Evolutionary conservation across 108 stramenopile genomes (phyloP), one percentile per base, ranked within the genome.

Genomic region (Skeletonema marinoi): DNA sequence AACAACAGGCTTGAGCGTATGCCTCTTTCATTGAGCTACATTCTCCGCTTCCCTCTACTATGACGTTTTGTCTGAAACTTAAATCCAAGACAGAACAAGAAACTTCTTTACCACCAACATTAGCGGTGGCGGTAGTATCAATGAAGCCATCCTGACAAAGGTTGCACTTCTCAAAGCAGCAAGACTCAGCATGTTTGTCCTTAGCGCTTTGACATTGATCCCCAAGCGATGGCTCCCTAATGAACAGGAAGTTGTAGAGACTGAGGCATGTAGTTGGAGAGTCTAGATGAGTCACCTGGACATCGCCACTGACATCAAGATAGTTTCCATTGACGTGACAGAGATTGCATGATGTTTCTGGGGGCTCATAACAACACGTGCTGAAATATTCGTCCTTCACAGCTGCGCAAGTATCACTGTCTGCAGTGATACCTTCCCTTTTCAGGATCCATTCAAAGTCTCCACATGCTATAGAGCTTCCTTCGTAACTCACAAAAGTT

Each of bases 361-460:
- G 71, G 30, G 81, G 70, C 36, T 75, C 70, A 31, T 76, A 82
- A 32, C 81, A 82, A 60, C 81, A 82, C 68, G 75, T 82, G 8
- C 71, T 65, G 32, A 25, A 68, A 32, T 72, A 82, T 56, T 82
- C 61, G 36, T 68, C 81, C 66, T 82, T 76, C 41, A 82, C 75
- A 21, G 75, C 59, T 50, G 10, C 54, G 64, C 81, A 82, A n/a
- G 44, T 60, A 62, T 82, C 81, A 48, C 71, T 82, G n/a, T 66
- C 81, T 42, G 74, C 71, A 3, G 70, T 74, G 32, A 82, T 66
- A 39, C 64, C 72, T 4, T 68, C 44, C 10, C 60, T 71, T 21
- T 75, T 65, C n/a, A 82, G 71, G 63, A 73, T 76, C 81, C 81
- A 82, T 72, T 76, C 81, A 68, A 82, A 82, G 64, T 82, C 81